A percentile compares a stretch with the other conserved stretches of the same genome.
Conservation (phyloP, 2,329 filamentous ascomycete species). For the Aureobasidium lini region DNA sequence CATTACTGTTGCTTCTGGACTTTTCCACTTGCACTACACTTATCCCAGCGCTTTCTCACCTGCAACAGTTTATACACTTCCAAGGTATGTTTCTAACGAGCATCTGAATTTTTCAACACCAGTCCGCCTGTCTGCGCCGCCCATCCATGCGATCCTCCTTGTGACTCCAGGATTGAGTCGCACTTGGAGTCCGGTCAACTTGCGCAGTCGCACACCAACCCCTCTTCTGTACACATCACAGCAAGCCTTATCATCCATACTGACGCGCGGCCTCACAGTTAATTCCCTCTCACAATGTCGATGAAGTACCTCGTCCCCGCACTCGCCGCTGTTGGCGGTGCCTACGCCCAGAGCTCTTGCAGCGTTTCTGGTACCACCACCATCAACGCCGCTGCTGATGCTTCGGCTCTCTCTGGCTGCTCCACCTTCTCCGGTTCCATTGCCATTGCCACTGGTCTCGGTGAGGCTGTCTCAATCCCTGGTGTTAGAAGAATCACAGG, state of each 20-base stretch:
- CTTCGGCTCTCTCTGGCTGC: slow-evolving; percentile 55
- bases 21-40: slow-evolving; percentile 11
- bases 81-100: slow-evolving; percentile 5
- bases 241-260: background rate
- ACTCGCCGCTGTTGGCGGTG: slow-evolving; percentile 46
- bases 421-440: slow-evolving; percentile 62
- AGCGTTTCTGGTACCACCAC: slow-evolving; percentile 41
- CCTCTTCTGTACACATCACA: background rate
- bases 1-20: slow-evolving; percentile 12
- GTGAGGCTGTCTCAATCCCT: slow-evolving; percentile 54
- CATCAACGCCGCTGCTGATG: slow-evolving; percentile 55
- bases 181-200: too few species aligned
- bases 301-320: slow-evolving; percentile 50
- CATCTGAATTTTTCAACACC: background rate
- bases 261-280: slow-evolving; percentile 8
- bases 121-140: background rate
- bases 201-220: background rate
- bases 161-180: background rate
- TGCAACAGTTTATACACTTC: slow-evolving; percentile 14
- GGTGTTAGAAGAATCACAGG: slow-evolving; percentile 55
- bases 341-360: slow-evolving; percentile 35
- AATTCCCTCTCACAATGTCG: slow-evolving; percentile 37
- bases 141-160: background rate
- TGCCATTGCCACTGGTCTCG: slow-evolving; percentile 51
- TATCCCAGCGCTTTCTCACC: slow-evolving; percentile 13